Evolutionary conservation across 2,329 filamentous ascomycete genomes (phyloP).

Genomic region (Fusarium sp.): DNA sequence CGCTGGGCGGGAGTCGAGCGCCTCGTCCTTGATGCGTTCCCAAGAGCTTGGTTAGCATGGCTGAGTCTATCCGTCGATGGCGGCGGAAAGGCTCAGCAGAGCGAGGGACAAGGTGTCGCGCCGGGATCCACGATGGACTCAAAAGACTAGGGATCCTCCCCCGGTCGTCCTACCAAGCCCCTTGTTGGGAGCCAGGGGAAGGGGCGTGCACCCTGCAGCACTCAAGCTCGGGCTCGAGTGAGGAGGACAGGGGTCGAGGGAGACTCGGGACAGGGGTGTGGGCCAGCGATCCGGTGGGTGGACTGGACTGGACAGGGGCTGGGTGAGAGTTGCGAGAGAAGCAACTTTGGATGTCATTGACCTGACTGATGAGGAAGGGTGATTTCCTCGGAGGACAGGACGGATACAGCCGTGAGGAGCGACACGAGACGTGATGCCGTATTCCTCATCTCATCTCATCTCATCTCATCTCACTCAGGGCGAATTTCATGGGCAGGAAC

Average conservation of each 20-base stretch:
- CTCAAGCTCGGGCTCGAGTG: conserved; percentile 4
- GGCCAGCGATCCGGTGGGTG: conserved; percentile 24
- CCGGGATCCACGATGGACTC: conserved; percentile 38
- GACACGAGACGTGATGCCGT: conserved; percentile 8
- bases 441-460: not conserved
- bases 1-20: conserved; percentile 40
- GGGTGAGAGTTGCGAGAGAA: not conserved
- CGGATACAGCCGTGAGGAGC: not conserved
- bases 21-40: conserved; percentile 44
- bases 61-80: conserved; percentile 48
- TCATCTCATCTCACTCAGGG: not conserved
- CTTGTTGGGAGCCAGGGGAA: conserved; percentile 23
- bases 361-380: not conserved
- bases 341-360: conserved; percentile 10
- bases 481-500: not conserved
- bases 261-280: conserved; percentile 25
- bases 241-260: conserved; percentile 22
- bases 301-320: conserved; percentile 2
- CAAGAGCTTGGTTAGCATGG: conserved; percentile 47
- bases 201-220: conserved; percentile 26
- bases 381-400: not conserved
- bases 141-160: conserved; percentile 26
- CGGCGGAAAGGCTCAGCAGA: conserved; percentile 43
- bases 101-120: conserved; percentile 26
- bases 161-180: conserved; percentile 16